Evolutionary conservation across 1,284 basidiomycete genomes (phyloP), one percentile per base, ranked within the genome.

Genomic region (Cronartium quercuum): DNA sequence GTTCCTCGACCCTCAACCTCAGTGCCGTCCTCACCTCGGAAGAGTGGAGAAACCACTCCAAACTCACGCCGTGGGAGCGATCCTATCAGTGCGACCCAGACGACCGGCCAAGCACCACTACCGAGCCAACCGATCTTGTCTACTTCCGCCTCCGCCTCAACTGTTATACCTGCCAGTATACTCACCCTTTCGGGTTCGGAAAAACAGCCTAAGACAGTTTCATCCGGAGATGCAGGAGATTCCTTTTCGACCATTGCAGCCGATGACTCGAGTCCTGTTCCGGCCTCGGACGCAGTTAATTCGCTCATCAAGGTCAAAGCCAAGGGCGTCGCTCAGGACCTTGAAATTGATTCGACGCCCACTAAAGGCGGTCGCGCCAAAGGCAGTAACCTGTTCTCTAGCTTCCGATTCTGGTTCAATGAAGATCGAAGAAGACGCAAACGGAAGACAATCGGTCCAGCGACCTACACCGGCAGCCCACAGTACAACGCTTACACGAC

Each of bases 401-500:
- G 82, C 3, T 84, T 85, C 78, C 82, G 83, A 13, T 80, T 83
- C 68, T 81, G 84, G 79, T 85, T 84, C 77, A 81, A 83, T 71
- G 84, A 84, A 40, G 83, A 83, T 55, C 78, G 80, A 12, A 81
- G 82, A 13, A 82, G 83, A 51, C 79, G 82, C 2, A 84, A 81
- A 75, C 78, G 78, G 29, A 78, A 78, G n/a, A 68, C 64, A 62
- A 68, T 65, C 35, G 75, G 76, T 24, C 74, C 78, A 15, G 63
- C 75, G 73, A 12, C 75, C 78, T 41, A 57, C 77, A 12, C 65
- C 34, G 13, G 65, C 68, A 7, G 76, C 29, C 34, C 18, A 7
- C 24, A 37, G 12, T 64, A 55, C 18, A 35, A 29, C 10, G 37
- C 47, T 38, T 47, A 57, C 34, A 62, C 21, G 18, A 44, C 13